Evolutionary conservation across 1,284 basidiomycete genomes (phyloP), one percentile per base, ranked within the genome.

Genomic region (Entoloma clypeatum): DNA sequence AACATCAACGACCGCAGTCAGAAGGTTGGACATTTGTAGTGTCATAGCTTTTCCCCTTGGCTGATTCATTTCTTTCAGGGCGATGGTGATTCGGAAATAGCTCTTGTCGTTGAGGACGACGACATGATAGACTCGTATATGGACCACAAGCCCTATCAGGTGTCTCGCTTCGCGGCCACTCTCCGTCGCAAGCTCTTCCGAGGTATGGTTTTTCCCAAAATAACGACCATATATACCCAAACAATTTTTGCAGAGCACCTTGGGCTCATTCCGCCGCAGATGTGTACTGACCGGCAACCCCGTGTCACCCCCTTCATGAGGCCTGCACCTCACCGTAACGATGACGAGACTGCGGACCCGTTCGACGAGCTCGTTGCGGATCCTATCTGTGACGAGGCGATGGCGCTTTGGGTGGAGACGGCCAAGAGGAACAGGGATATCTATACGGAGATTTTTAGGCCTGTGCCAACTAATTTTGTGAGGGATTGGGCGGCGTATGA

Each of bases 1-100:
- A 93, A 96, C 60, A 65, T 95, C 52, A 96, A 96, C 55, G 90
- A 92, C 53, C 81, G 89, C 22, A 85, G 81, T 48, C 84, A 89
- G 62, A 81, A 75, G 71, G 82, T 75, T 39, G 22, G 55, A 42
- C 4, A 5, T 9, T 14, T 24, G 27, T 22, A 26, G 16, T 31
- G 29, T 28, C 2, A 5, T 4, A 17, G 22, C 10, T 14, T n/a
- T n/a, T 6, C 22, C 22, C 6, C 21, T 27, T n/a, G 27, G 1
- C 36, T 31, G 16, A 41, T n/a, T n/a, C 14, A 29, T 16, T 5
- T 23, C 13, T 26, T 27, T 24, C 3, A 85, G 75, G 92, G 93
- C 21, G 81, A 94, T 55, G 89, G 91, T 24, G 93, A 96, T 61
- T 92, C 89, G 1, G 93, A 97, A 64, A 95, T 96, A 51, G 89